Base-by-base conservation (phyloP, 768 basidiomycete genomes). In the Kwoniella botswanensis region DNA sequence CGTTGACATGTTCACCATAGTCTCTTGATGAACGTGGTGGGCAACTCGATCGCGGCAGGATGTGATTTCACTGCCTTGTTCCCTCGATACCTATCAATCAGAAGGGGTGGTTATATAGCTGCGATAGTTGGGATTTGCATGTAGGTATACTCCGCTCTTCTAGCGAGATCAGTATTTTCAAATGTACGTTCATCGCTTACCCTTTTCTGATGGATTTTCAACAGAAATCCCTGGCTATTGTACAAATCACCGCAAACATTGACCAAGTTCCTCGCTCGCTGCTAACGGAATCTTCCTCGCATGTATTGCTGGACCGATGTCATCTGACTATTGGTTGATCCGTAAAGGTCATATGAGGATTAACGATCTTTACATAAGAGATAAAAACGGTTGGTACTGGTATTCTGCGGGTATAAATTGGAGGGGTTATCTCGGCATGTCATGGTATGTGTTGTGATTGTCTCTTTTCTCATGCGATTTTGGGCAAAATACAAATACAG, bases 301-400 rank as follows among this genome's bases (percentile, higher is more conserved):
- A 60, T 92, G 91, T 24, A 91, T 94, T 76, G 90, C 89, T 41
- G 91, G 91, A 11, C 91, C 92, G 21, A 92, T 92, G 91, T 89
- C 93, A 74, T 89, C 88, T 7, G 91, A 93, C 74, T 93, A 92
- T 85, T 94, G 89, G 83, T 70, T 93, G 52, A 86, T 93, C 71
- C 86, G 90, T 52, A 86, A 86, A 66, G 92, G 90, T 0, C 89
- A 90, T 73, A 88, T 91, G 80, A 87, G 88, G n/a, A 86, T 93
- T 42, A 85, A 84, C 13, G 91, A 93, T 81, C 85, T 93, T 5
- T 94, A 94, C 83, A 85, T 84, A 57, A 81, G 87, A 10, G 80
- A 84, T 52, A 84, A 85, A 59, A 86, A 87, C 60, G 89, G 88
- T 11, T 91, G 90, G 89, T 93, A 93, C 82, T 89, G 86, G 84